A percentile compares a stretch with the other conserved stretches of the same genome.
Evolutionary conservation across 371 early-diverging fungal genomes (phyloP).

Genomic region (Choanephora cucurbitarum): DNA sequence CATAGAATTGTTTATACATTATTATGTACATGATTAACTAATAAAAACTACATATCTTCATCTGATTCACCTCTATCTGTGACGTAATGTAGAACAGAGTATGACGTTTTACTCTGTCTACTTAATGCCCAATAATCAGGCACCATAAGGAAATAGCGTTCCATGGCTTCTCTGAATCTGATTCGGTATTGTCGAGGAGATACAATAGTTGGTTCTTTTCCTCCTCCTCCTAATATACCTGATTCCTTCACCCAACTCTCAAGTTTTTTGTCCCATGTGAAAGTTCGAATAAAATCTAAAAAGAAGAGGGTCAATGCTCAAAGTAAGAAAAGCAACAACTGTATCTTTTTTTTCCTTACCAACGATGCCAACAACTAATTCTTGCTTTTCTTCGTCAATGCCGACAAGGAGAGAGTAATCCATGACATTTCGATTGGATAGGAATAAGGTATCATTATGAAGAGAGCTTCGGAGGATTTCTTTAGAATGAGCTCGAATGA

Average conservation of each 20-base stretch:
- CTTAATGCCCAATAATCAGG: conserved; percentile 64
- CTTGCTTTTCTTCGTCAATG: conserved; percentile 80
- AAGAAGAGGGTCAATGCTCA: background rate
- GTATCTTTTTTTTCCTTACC: conserved; percentile 50
- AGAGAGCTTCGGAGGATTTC: conserved; percentile 79
- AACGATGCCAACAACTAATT: conserved; percentile 94
- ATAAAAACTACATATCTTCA: background rate
- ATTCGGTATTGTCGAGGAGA: conserved; percentile 92
- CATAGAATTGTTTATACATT: background rate
- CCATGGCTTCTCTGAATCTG: conserved; percentile 94
- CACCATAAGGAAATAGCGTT: conserved; percentile 82
- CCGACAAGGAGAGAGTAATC: conserved; percentile 96
- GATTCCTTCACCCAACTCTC: conserved; percentile 97
- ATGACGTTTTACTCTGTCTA: conserved; percentile 19
- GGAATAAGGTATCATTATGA: conserved; percentile 90
- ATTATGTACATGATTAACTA: too few relatives aligned
- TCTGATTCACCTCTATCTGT: conserved; percentile 5
- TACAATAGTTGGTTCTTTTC: conserved; percentile 93
- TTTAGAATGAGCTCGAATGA: conserved; percentile 90
- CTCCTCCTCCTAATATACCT: conserved; percentile 83
- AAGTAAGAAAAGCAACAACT: too few relatives aligned
- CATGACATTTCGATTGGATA: conserved; percentile 91
- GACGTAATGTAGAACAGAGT: conserved; percentile 16
- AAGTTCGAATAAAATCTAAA: conserved; percentile 92
- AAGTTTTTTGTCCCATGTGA: conserved; percentile 97